Base-by-base conservation (phyloP, 2,329 filamentous ascomycete species). In the Alternaria sp. region DNA sequence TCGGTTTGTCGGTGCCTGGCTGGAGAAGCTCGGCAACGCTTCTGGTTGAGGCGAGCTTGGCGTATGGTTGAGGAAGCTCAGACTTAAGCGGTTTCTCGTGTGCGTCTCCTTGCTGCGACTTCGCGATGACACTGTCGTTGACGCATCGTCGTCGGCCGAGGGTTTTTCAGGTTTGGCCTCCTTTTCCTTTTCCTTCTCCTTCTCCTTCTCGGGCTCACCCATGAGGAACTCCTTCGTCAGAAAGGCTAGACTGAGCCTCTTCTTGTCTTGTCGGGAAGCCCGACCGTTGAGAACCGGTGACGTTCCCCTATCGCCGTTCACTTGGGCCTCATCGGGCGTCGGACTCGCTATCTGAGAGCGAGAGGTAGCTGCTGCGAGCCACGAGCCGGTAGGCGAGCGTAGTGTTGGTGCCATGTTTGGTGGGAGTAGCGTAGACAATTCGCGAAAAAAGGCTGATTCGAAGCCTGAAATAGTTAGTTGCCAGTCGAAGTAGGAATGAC, bases 381-480 rank as follows among this genome's bases (percentile, higher is more conserved):
- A 78, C 16, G 76, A 80, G 7, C 68, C 69, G 4, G 74, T 72
- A 5, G 76, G 75, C 7, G 77, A 77, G 58, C 75, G 62, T 34
- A 72, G 55, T 34, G 71, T 54, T 49, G 72, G 70, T n/a, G 65
- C 63, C 44, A 68, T 63, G 6, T 71, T 71, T 18, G 67, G 64
- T 5, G 80, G 80, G 61, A 78, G 76, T 2, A 84, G 70, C 14
- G 75, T 68, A 12, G 72, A 70, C 12, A 85, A 62, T 65, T 85
- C 82, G 16, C 75, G 73, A 22, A 75, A 72, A 62, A 81, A 85
- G 16, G 79, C 80, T 14, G 74, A 67, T 68, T 84, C 82, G 60
- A 84, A 84, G 16, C 80, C 79, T 81, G 57, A 7, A 64, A 60
- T 2, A 67, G 54, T 12, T 61, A 73, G 68, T 39, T 16, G 8